Base-by-base conservation (phyloP, 2,329 filamentous ascomycete species). In the Cordyceps pruinosa region DNA sequence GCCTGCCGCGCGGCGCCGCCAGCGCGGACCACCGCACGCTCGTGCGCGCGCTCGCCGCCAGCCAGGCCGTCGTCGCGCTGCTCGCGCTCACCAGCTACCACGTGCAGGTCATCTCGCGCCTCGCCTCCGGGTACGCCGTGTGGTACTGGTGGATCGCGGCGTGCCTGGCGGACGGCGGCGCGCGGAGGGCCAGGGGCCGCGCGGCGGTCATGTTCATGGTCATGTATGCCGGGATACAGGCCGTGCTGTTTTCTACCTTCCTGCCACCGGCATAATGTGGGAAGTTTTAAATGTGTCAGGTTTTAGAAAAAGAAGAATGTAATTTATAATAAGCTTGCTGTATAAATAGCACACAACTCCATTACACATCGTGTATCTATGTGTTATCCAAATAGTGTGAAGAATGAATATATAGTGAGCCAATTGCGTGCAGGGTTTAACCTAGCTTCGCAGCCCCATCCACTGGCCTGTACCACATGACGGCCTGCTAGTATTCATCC, bases 21-120 rank as follows among this genome's bases (percentile, higher is more conserved):
- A 46, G 61, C 19, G 52, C 59, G 15, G 51, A 64, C 25, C 60
- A 60, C 17, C 62, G 63, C 6, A 42, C 64, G 5, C 65, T 83
- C 10, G 63, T 83, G 7, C 72, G 71, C 28, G 80, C 82, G 23
- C 75, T 96, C 60, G 90, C 90, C 1, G 72, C 86, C 4, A 81
- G 84, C 4, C 93, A 99, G 70, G 71, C 88, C 1, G 58, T 92
- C 4, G 76, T 99, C 19, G 86, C 87, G 1, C 60, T 82, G 2
- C 70, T 93, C 59, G 89, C 90, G 21, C 71, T 92, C 21, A 90
- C 86, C 13, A 90, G 77, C 61, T 96, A 95, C 67, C 94, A 99
- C 68, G 88, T 97, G 26, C 94, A 99, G 72, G 95, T 99, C 63
- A 87, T 97, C 65, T 96, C 88, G 45, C 84, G 94, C 25, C 80